Percentiles rank a stretch among this genome's conserved stretches.
phyloP scores from a whole-genome alignment of 805 yeast genomes.

The Jamesozyma rosinii region DNA sequence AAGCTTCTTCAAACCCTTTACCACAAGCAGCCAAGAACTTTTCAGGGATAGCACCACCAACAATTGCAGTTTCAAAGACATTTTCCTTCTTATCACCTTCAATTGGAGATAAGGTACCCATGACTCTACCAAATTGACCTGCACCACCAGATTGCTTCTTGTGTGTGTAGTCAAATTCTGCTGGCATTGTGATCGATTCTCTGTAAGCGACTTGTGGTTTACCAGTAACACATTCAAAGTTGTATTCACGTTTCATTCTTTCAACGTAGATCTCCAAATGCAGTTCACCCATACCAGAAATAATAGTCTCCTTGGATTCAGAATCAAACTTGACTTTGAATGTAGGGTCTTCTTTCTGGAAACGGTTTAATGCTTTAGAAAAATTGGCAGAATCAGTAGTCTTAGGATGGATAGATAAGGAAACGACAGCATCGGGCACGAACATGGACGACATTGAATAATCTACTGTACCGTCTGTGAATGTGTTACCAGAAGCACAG shows the following conservation, averaged over 20 bases:
- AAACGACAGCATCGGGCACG: conserved; percentile 98
- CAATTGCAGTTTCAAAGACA: conserved; percentile 74
- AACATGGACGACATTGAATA: conserved; percentile 96
- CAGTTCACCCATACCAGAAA: conserved; percentile 96
- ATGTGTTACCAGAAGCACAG: conserved; percentile 97
- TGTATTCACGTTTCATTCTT: conserved; percentile 95
- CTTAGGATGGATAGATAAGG: conserved; percentile 82
- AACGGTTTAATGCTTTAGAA: conserved; percentile 92
- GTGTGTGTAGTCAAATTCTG: conserved; percentile 86
- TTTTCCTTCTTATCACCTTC: conserved; percentile 43
- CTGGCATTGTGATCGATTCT: conserved; percentile 69
- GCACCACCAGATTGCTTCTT: conserved; percentile 99
- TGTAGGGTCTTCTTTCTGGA: conserved; percentile 98
- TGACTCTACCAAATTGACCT: conserved; percentile 96
- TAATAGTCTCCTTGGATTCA: conserved; percentile 78
- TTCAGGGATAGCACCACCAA: conserved; percentile 95
- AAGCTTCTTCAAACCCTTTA: conserved; percentile 89
- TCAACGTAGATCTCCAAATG: conserved; percentile 96
- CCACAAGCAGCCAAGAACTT: conserved; percentile 89
- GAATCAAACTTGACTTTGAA: conserved; percentile 89
- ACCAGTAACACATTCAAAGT: conserved; percentile 91
- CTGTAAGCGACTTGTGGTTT: conserved; percentile 97
- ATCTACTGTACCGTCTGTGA: conserved; percentile 71
- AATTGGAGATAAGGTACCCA: conserved; percentile 64
- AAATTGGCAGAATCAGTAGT: conserved; percentile 75